phyloP scores from a whole-genome alignment of 2,329 filamentous ascomycete species.

The Juglanconis oblonga region DNA sequence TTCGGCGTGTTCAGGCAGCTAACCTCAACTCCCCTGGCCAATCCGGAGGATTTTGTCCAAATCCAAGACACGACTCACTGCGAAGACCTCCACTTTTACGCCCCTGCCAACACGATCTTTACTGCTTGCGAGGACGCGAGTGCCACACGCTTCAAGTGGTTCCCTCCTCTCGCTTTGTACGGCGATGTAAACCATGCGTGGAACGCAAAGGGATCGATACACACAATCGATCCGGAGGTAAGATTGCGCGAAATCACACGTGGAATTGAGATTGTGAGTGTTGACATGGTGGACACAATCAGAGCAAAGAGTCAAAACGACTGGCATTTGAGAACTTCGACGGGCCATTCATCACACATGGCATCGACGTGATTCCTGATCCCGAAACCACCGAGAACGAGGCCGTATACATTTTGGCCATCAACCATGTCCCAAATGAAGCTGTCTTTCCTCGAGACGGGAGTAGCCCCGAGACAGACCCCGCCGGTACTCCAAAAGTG shows the following conservation, averaged over 20 bases:
- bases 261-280: neutral
- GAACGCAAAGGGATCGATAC: constrained; percentile 41
- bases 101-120: constrained; percentile 46
- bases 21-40: constrained; percentile 2
- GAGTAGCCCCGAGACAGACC: neutral
- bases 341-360: constrained; percentile 55
- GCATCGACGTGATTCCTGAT: constrained; percentile 57
- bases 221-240: constrained; percentile 53
- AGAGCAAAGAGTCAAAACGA: constrained; percentile 44
- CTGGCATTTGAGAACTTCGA: constrained; percentile 50
- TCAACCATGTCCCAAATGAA: constrained; percentile 56
- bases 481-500: constrained; percentile 3
- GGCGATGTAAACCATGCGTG: constrained; percentile 34
- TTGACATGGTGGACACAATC: neutral
- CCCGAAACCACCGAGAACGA: constrained; percentile 30
- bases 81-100: constrained; percentile 59
- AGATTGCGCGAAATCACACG: constrained; percentile 15
- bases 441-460: constrained; percentile 10
- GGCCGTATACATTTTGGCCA: constrained; percentile 56
- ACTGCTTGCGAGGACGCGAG: constrained; percentile 51
- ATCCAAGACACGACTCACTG: constrained; percentile 54
- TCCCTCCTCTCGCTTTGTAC: constrained; percentile 44
- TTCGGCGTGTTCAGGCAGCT: constrained; percentile 8
- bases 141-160: constrained; percentile 46
- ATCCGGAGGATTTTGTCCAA: constrained; percentile 29